These are phyloP conservation scores for Ambrosia trifida DNA, from an alignment of 129 eudicot species.

Conservation along the genomic window DNA sequence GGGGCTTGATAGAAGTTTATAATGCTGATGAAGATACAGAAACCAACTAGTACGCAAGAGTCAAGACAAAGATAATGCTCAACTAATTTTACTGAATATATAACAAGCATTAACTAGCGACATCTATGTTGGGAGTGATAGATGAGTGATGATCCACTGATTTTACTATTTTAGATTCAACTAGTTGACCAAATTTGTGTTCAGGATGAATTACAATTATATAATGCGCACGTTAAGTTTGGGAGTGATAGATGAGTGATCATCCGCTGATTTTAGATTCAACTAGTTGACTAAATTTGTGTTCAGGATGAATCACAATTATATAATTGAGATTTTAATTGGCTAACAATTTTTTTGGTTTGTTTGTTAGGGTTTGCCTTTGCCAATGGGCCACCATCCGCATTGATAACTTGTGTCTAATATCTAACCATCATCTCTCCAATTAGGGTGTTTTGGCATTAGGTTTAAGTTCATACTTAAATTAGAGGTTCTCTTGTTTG, in stretches of 20 bases:
- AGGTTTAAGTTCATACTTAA: slow-evolving; percentile 1
- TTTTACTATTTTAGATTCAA: no score
- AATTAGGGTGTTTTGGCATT: not conserved
- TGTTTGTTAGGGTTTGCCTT: not conserved
- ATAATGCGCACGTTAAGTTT: not conserved
- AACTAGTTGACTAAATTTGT: no score
- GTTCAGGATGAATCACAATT: not conserved
- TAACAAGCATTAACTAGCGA: not conserved
- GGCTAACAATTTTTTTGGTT: not conserved
- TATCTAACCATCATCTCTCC: not conserved
- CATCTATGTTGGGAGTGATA: not conserved
- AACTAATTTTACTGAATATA: not conserved
- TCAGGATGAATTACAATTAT: not conserved
- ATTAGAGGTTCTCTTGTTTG: not conserved
- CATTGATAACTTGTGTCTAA: not conserved
- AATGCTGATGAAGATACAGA: not conserved
- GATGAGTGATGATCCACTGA: no score
- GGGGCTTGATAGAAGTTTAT: not conserved
- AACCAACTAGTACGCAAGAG: not conserved
- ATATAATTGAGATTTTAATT: not conserved
- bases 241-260: not conserved
- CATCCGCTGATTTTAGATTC: no score
- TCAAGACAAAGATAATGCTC: not conserved
- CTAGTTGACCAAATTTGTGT: not conserved
- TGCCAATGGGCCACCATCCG: no score